Evolutionary conservation across 2,329 filamentous ascomycete species (phyloP).

Genomic region (Chalaropsis thielavioides): DNA sequence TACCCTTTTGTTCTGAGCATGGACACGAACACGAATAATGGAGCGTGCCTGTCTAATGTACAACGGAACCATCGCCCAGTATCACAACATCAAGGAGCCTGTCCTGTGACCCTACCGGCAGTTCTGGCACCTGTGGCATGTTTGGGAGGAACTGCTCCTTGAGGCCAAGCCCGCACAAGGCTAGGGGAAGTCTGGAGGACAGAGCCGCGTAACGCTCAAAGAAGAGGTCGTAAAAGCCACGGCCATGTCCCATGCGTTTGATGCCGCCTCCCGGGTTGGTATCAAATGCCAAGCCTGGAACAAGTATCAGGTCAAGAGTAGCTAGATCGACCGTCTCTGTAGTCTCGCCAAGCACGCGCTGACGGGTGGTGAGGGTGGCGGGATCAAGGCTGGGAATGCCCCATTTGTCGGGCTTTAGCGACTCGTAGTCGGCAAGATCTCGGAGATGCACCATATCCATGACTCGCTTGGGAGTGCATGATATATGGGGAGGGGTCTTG

Average conservation of each 20-base stretch:
- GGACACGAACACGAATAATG: background rate
- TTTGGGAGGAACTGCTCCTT: slow-evolving; percentile 63
- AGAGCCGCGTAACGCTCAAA: slow-evolving; percentile 53
- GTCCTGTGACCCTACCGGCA: slow-evolving; percentile 11
- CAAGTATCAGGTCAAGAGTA: slow-evolving; percentile 68
- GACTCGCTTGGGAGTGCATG: slow-evolving; percentile 44
- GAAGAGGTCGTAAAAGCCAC: slow-evolving; percentile 94
- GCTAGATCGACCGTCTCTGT: slow-evolving; percentile 31
- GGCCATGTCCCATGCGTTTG: slow-evolving; percentile 77
- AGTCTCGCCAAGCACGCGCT: slow-evolving; percentile 57
- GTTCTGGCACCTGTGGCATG: slow-evolving; percentile 22
- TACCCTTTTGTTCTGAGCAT: background rate
- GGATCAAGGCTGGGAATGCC: slow-evolving; percentile 76
- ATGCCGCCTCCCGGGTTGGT: slow-evolving; percentile 39
- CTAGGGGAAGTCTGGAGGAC: slow-evolving; percentile 23
- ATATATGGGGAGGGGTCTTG: slow-evolving; percentile 34
- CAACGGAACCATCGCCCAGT: slow-evolving; percentile 14
- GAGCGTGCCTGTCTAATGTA: background rate
- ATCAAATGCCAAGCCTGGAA: slow-evolving; percentile 92
- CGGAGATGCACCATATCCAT: slow-evolving; percentile 91
- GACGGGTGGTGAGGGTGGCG: slow-evolving; percentile 48
- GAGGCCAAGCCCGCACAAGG: slow-evolving; percentile 64
- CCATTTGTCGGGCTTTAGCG: slow-evolving; percentile 68
- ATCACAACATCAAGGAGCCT: slow-evolving; percentile 9
- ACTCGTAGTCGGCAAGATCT: slow-evolving; percentile 62